Evolutionary conservation across 2,329 filamentous ascomycete species (phyloP), one percentile per base, ranked within the genome.

Genomic region (Dryadomyces quercus-mongolicae): DNA sequence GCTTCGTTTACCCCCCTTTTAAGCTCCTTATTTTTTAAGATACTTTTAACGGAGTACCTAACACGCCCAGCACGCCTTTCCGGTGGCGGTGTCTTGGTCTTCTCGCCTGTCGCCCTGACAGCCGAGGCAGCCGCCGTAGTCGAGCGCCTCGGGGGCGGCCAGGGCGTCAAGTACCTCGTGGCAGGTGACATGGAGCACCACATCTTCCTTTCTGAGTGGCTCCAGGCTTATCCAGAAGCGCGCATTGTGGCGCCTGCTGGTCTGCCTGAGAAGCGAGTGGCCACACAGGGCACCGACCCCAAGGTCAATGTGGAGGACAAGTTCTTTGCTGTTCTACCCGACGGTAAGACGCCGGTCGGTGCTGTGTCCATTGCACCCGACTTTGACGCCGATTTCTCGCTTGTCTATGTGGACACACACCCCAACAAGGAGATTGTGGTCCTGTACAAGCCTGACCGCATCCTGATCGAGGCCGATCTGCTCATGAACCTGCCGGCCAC

Each of bases 101-200:
- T 96, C 78, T 95, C 90, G 0, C 93, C 93, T 18, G 87, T 93
- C 20, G 86, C 85, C 15, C 78, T 96, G 54, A 97, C 59, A 3
- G 77, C 84, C 3, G 81, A 85, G 55, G 83, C 90, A 43, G 81
- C 77, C 58, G 67, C 74, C 61, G 82, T 85, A 66, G 73, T 87
- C 52, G 71, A 76, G 54, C 74, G 81, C 38, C 72, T 88, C 55
- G 83, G 83, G 58, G 83, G 84, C 51, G 46, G 46, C 38, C 18
- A 55, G 31, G 76, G 81, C 45, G 81, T 96, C 52, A 80, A 78
- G 60, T 97, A 97, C 75, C 84, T 98, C 60, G 75, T 92, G 25
- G 92, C 93, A 1, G 81, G 86, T 1, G 93, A 98, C 67, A 77
- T 88, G 52, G 90, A 98, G 72, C 93, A 98, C 70, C 93, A 98